These are phyloP conservation scores for Malassezia globosa DNA, from an alignment of 1,284 basidiomycete species.

Conservation along the genomic window DNA sequence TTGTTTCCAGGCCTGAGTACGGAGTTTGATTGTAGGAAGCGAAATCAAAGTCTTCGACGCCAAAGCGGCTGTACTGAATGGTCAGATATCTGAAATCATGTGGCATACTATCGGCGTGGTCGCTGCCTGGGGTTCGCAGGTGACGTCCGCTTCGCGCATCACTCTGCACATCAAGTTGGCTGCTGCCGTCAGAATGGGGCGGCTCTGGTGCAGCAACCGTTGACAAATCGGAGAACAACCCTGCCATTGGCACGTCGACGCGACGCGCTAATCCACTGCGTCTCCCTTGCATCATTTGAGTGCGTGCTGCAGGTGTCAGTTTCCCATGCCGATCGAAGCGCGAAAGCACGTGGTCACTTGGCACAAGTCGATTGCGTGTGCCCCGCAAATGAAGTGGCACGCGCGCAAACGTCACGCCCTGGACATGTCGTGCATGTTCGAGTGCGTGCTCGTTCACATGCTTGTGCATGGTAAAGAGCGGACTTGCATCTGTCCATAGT, in stretches of 20 bases:
- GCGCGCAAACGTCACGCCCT: slow-evolving; percentile 74
- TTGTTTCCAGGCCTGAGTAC: slow-evolving; percentile 87
- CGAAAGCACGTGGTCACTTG: slow-evolving; percentile 24
- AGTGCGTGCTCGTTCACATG: slow-evolving; percentile 67
- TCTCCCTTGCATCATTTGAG: slow-evolving; percentile 13
- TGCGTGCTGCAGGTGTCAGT: slow-evolving; percentile 20
- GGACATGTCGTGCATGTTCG: slow-evolving; percentile 67
- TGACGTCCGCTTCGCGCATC: slow-evolving; percentile 17
- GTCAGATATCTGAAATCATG: slow-evolving; percentile 79
- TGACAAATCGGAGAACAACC: too few relatives aligned
- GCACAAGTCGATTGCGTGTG: slow-evolving; percentile 62
- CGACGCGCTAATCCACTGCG: slow-evolving; percentile 29
- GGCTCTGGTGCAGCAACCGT: too few relatives aligned
- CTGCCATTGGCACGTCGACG: slow-evolving; percentile 58
- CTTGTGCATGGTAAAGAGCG: slow-evolving; percentile 54
- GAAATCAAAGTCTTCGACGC: slow-evolving; percentile 99
- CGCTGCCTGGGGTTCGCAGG: slow-evolving; percentile 1
- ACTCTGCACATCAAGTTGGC: slow-evolving; percentile 11
- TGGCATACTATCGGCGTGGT: slow-evolving; percentile 53
- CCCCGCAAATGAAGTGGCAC: slow-evolving; percentile 72
- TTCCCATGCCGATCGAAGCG: slow-evolving; percentile 21
- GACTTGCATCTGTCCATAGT: slow-evolving; percentile 44
- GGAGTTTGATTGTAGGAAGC: slow-evolving; percentile 56
- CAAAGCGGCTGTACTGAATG: slow-evolving; percentile 96
- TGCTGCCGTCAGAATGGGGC: too few relatives aligned